Base-by-base conservation (phyloP, 2,329 filamentous ascomycete genomes). In the Monilinia aucupariae region DNA sequence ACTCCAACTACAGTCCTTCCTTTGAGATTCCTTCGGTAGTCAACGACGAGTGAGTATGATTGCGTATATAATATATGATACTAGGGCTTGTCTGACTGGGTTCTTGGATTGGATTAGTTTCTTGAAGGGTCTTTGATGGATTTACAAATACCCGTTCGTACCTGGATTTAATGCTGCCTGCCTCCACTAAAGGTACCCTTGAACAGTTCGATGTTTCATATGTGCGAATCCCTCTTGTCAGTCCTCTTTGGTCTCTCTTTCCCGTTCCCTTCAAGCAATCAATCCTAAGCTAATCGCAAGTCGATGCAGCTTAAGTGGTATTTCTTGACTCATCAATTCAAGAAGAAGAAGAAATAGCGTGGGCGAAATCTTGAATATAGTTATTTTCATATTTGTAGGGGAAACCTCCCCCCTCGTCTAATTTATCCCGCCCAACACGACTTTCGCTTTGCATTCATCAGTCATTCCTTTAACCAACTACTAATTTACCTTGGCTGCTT, bases 171-270 rank as follows among this genome's bases (percentile, higher is more conserved):
- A 43, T 12, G 34, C n/a, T n/a, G n/a, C n/a, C 4, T 54, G 52
- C 37, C 53, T 55, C 53, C 39, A 55, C 39, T 30, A n/a, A 30
- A 41, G 9, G 25, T 25, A 45, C 27, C 53, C 53, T 41, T 56
- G 53, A n/a, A 56, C 39, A 15, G 45, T 9, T 55, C 7, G 39
- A 56, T 56, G 53, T 56, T 56, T 56, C 53, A 56, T 34, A 22
- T 45, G 27, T 34, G 25, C 41, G 20, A 56, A 56, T 55, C 53
- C 39, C 39, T 45, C 25, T 45, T 55, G 25, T 50, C 27, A 50
- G 49, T 51, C 49, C 22, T 22, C 20, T 15, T 20, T 43, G 17
- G n/a, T 49, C 25, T 25, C 25, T 37, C 30, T 30, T 58, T 15
- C n/a, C n/a, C n/a, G n/a, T 27, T 39, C 15, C 15, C 15, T 30